Conservation (phyloP, 768 basidiomycete genomes). For the Phlegmacium glaucopus region DNA sequence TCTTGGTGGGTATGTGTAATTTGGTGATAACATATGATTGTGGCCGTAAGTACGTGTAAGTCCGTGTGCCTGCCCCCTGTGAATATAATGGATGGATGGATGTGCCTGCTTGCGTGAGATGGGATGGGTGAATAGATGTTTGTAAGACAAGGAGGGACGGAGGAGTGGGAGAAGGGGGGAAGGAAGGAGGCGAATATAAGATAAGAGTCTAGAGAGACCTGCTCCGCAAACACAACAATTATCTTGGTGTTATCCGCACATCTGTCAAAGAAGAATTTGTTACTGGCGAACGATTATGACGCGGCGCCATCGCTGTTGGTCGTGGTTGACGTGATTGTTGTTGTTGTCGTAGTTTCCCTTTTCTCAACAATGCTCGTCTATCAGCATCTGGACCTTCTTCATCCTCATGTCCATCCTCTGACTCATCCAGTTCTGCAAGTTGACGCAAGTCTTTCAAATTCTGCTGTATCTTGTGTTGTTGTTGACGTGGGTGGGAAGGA, state of each 20-base stretch:
- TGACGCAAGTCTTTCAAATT: constrained; percentile 54
- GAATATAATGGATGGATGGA: no score
- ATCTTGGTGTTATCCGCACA: constrained; percentile 31
- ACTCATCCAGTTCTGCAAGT: constrained; percentile 68
- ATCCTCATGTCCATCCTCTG: constrained; percentile 39
- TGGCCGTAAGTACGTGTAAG: no score
- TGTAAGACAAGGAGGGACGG: no score
- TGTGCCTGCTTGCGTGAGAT: no score
- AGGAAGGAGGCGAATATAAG: no score
- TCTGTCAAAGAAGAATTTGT: constrained; percentile 36
- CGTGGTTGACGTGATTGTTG: constrained; percentile 13
- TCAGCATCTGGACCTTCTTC: constrained; percentile 45
- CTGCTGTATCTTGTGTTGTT: constrained; percentile 15
- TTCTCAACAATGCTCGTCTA: constrained; percentile 40
- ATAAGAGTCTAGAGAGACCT: no score
- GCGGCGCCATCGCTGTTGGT: constrained; percentile 30
- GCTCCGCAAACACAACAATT: constrained; percentile 4
- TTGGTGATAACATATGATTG: no score
- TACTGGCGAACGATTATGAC: constrained; percentile 52
- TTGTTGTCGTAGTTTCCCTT: constrained; percentile 16
- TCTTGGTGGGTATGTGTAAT: no score
- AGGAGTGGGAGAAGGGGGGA: no score
- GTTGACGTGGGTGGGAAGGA: constrained; percentile 1
- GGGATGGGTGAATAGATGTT: no score
- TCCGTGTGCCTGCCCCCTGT: no score